phyloP scores from a whole-genome alignment of 2,329 filamentous ascomycete genomes.

The Fusarium ramigenum region DNA sequence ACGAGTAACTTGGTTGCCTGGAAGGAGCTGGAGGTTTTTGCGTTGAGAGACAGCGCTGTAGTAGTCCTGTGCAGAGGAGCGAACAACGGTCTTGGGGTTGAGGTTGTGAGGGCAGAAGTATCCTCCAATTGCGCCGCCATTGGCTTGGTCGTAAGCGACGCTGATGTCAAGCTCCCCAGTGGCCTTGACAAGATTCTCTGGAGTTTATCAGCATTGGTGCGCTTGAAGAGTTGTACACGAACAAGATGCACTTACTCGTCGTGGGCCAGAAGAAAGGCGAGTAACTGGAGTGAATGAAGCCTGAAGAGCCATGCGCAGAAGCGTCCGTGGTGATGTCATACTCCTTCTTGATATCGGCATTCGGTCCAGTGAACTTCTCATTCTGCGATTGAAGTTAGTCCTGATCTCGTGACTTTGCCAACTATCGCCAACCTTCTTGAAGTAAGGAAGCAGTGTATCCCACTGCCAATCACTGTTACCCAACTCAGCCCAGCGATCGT shows the following conservation, averaged over 20 bases:
- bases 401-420: no score
- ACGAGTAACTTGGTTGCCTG: constrained; percentile 31
- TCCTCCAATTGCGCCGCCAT: constrained; percentile 30
- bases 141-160: constrained; percentile 27
- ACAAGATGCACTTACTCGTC: constrained; percentile 19
- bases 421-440: constrained; percentile 50
- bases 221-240: rapidly evolving
- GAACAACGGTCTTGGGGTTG: constrained; percentile 16
- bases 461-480: constrained; percentile 56
- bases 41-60: constrained; percentile 16
- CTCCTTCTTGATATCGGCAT: constrained; percentile 12
- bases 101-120: constrained; percentile 34
- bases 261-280: constrained; percentile 40
- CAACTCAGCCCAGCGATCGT: constrained; percentile 56
- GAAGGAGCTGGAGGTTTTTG: constrained; percentile 23
- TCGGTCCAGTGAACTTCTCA: constrained; percentile 27
- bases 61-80: constrained; percentile 35
- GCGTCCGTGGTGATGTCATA: constrained; percentile 29
- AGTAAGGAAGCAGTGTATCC: constrained; percentile 53
- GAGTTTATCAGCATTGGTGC: neutral
- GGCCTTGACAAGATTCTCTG: constrained; percentile 29
- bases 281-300: constrained; percentile 32
- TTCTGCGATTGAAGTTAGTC: constrained; percentile 6
- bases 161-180: constrained; percentile 20
- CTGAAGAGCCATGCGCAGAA: constrained; percentile 21